Evolutionary conservation across 2,329 filamentous ascomycete species (phyloP), one percentile per base, ranked within the genome.

Genomic region (Ophiostoma sp.): DNA sequence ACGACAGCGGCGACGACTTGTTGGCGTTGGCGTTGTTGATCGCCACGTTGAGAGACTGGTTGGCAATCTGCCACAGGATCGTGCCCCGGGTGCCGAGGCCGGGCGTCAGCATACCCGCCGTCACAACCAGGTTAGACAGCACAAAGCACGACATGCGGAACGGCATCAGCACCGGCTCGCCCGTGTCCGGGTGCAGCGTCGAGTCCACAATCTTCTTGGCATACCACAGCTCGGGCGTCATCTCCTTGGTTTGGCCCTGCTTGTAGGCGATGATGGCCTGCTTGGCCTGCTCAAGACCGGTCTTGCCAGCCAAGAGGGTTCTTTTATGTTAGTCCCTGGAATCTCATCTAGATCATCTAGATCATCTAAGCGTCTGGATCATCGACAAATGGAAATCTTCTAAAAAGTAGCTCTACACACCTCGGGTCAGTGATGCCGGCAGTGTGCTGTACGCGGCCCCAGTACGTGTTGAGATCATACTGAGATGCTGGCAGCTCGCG

Each of bases 21-120:
- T 99, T 99, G 72, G 94, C 92, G 78, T 99, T 99, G 76, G 94
- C 91, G 77, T 88, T 93, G 84, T 99, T 99, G 84, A 99, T 94
- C 73, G 92, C 94, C 41, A 99, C 95, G 78, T 99, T 99, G 74
- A 99, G 89, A 12, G 93, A 97, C 81, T 99, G 95, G 80, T 99
- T 99, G 73, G 91, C 87, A 69, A 97, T 87, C 80, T 99, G 95
- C 95, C 95, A 99, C 73, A 89, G 89, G 49, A 98, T 83, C 5
- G 92, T 97, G 66, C 94, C 95, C 58, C 85, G 85, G 62, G 89
- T 97, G 84, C 90, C 72, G 14, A 41, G 14, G 3, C 5, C 41
- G n/a, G 44, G 11, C 3, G 70, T 71, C 44, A 70, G 66, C 65
- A 70, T 99, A 75, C 95, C 95, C 3, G 89, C 94, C 63, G 95